phyloP scores from a whole-genome alignment of 176 grass and related monocot genomes.

The Avena atlantica region DNA sequence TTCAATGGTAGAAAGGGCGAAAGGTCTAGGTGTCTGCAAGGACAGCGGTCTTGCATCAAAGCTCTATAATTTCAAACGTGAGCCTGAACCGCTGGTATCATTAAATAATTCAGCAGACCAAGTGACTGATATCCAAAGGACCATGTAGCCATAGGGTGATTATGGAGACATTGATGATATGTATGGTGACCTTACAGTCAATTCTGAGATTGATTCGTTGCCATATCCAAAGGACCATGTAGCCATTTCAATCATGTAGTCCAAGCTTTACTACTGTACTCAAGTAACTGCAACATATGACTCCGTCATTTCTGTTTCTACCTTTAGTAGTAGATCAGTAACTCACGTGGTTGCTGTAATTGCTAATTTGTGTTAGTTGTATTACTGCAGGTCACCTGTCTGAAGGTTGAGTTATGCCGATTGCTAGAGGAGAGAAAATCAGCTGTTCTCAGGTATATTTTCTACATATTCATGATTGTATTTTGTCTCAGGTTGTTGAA shows the following conservation, averaged over 20 bases:
- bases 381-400: conserved; percentile 45
- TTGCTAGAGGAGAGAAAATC: conserved; percentile 92
- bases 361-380: conserved; percentile 34
- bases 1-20: not conserved
- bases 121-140: conserved; percentile 36
- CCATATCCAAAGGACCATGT: conserved; percentile 94
- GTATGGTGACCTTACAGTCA: conserved; percentile 62
- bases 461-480: not conserved
- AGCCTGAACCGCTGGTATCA: conserved; percentile 69
- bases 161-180: conserved; percentile 58
- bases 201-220: conserved; percentile 78
- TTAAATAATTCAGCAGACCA: conserved; percentile 59
- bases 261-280: not conserved
- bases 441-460: conserved; percentile 82
- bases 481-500: conserved; percentile 31
- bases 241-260: conserved; percentile 33
- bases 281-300: conserved; percentile 14
- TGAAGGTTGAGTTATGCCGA: conserved; percentile 85
- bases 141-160: conserved; percentile 45
- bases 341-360: not conserved
- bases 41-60: conserved; percentile 78
- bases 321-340: not conserved
- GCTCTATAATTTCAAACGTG: conserved; percentile 80
- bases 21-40: conserved; percentile 66
- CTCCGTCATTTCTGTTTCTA: not conserved